Evolutionary conservation across 2,329 filamentous ascomycete genomes (phyloP), one percentile per base, ranked within the genome.

Genomic region (Sclerotinia trifoliorum): DNA sequence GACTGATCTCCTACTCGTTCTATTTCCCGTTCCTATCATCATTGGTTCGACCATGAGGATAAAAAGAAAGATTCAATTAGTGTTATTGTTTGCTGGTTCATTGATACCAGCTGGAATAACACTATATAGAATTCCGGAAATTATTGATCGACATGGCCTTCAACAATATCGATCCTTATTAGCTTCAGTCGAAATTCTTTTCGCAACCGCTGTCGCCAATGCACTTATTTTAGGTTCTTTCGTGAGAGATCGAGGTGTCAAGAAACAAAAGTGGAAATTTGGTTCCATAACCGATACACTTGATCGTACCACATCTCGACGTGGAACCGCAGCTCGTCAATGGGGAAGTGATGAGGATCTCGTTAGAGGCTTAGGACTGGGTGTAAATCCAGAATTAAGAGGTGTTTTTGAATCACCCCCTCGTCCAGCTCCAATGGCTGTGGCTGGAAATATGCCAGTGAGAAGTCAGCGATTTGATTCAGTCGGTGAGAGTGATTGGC

Each of bases 341-440:
- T 94, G 91, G 89, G 93, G 92, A 55, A 97, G 93, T 73, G 94
- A 98, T 74, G 93, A 96, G 76, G 93, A 98, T 77, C 85, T 98
- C 1, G 93, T 96, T 5, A 84, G 90, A 63, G 91, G 89, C 70
- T 75, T 97, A 4, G 94, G 94, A 10, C 86, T 94, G 51, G 86
- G 90, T 17, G 84, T 88, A 4, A 81, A 85, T 51, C 82, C 82
- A 0, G 81, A 84, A 66, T 76, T 88, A 24, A 82, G 84, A 44
- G 79, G 81, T 15, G 72, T 67, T 1, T 68, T 67, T 21, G 58
- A 69, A 1, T 66, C 69, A 24, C 63, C 56, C 8, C 72, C 75
- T 15, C 70, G 76, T 63, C 76, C 76, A 39, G 75, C 76, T 3
- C 76, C 77, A 1, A 77, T 78, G 73, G 77, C 76, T 11, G 68